Conservation (phyloP, 768 basidiomycete species). For the Floccularia luteovirens region DNA sequence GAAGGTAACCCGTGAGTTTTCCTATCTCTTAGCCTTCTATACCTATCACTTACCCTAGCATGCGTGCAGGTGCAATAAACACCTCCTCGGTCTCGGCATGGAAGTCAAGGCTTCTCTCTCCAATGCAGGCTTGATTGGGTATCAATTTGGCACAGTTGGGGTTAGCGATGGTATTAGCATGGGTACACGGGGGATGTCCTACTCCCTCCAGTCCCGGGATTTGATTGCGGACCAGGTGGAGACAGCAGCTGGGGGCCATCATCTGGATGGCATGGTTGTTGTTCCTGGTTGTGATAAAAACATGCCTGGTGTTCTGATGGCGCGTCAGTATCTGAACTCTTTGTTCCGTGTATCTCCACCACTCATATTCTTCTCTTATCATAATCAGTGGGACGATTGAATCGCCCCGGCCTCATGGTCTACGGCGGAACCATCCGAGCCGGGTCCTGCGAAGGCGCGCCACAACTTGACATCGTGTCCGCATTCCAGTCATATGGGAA, state of each 20-base stretch:
- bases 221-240: constrained; percentile 97
- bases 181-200: constrained; percentile 91
- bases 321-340: constrained; percentile 47
- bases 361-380: constrained; percentile 5
- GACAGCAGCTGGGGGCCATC: constrained; percentile 93
- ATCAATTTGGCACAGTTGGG: constrained; percentile 96
- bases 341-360: constrained; percentile 10
- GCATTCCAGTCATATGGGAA: constrained; percentile 98
- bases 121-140: constrained; percentile 73
- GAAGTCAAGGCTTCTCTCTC: constrained; percentile 76
- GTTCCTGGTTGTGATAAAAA: constrained; percentile 99
- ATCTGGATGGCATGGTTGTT: constrained; percentile 96
- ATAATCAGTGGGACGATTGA: constrained; percentile 77
- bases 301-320: constrained; percentile 99
- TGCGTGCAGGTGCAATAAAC: constrained; percentile 78
- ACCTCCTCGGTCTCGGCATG: constrained; percentile 85
- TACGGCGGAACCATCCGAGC: constrained; percentile 95
- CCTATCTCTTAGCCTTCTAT: constrained; percentile 1
- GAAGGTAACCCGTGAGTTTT: constrained; percentile 94
- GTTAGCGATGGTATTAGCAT: constrained; percentile 99
- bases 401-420: constrained; percentile 95
- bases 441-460: constrained; percentile 83
- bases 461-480: constrained; percentile 90
- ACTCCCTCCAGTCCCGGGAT: constrained; percentile 95
- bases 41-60: constrained; percentile 5